These are phyloP conservation scores for Akanthomyces uredinophilus DNA, from an alignment of 2,329 filamentous ascomycete genomes.

Conservation along the genomic window DNA sequence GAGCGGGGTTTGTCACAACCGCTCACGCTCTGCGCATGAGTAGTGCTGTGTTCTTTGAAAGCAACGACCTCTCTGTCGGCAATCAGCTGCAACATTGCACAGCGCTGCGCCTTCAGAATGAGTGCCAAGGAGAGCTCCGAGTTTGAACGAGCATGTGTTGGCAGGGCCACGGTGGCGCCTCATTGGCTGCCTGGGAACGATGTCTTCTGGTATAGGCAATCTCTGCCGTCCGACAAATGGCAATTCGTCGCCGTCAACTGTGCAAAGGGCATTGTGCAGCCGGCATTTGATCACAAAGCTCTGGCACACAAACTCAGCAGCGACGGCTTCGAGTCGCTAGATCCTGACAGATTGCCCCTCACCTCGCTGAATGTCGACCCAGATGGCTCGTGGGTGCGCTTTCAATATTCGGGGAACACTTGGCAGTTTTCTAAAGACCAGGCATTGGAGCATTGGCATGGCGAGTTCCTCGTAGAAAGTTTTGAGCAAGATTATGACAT, in stretches of 20 bases:
- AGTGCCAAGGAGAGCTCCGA: neutral
- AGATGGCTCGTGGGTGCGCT: conserved; percentile 18
- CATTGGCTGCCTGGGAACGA: conserved; percentile 20
- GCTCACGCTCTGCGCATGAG: too few species aligned
- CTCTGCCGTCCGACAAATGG: neutral
- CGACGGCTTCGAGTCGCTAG: neutral
- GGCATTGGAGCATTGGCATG: conserved; percentile 18
- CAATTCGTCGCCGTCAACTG: conserved; percentile 20
- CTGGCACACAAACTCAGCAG: conserved; percentile 18
- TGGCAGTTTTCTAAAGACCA: conserved; percentile 20
- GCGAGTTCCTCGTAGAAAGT: conserved; percentile 8
- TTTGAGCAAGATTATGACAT: neutral
- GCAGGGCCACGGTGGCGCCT: conserved; percentile 10
- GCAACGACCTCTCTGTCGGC: too few species aligned
- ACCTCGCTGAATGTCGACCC: conserved; percentile 19
- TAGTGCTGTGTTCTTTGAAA: too few species aligned
- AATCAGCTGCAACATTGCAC: too few species aligned
- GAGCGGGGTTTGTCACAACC: too few species aligned
- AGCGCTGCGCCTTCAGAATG: neutral
- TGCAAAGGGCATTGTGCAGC: conserved; percentile 5
- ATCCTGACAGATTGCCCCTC: conserved; percentile 19
- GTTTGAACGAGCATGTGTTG: neutral
- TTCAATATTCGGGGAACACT: conserved; percentile 17
- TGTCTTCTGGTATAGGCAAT: conserved; percentile 24
- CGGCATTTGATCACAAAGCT: conserved; percentile 22